phyloP scores from a whole-genome alignment of 2,329 filamentous ascomycete genomes.

The Xylaria sp. region DNA sequence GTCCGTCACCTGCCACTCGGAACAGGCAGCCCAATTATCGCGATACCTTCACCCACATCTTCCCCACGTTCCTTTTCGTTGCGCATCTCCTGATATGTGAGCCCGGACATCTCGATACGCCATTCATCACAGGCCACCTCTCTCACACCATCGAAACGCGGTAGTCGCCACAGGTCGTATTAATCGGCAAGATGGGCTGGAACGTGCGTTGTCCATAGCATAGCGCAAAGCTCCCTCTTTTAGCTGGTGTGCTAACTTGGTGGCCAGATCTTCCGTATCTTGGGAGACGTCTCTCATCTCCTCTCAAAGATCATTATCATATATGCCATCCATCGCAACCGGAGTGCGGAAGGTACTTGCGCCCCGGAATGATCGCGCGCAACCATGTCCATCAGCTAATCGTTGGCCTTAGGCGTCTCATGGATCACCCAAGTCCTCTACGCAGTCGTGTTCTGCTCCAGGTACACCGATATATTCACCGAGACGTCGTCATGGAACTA shows the following conservation, averaged over 20 bases:
- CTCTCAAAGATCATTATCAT: conserved; percentile 89
- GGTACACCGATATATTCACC: conserved; percentile 83
- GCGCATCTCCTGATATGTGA: conserved; percentile 27
- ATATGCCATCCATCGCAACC: conserved; percentile 86
- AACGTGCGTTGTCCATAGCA: conserved; percentile 36
- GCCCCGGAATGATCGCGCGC: not conserved
- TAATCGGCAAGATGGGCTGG: conserved; percentile 38
- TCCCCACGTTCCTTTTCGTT: not conserved
- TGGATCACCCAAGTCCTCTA: conserved; percentile 92
- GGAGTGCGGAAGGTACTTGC: conserved; percentile 76
- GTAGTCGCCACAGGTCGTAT: conserved; percentile 22
- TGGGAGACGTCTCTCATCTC: conserved; percentile 84
- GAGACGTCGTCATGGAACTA: conserved; percentile 70
- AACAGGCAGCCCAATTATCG: conserved; percentile 14
- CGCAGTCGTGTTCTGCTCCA: conserved; percentile 80
- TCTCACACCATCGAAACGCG: conserved; percentile 9
- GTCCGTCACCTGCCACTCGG: not conserved
- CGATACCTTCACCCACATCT: not conserved
- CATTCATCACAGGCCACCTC: not conserved
- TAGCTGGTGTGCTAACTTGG: not conserved
- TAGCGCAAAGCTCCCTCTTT: not conserved
- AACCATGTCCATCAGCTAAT: conserved; percentile 26
- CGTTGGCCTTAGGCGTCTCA: conserved; percentile 70
- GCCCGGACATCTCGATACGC: conserved; percentile 23
- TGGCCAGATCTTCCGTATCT: conserved; percentile 70